phyloP scores from a whole-genome alignment of 164 flowering plant genomes.

The Buxus sempervirens region DNA sequence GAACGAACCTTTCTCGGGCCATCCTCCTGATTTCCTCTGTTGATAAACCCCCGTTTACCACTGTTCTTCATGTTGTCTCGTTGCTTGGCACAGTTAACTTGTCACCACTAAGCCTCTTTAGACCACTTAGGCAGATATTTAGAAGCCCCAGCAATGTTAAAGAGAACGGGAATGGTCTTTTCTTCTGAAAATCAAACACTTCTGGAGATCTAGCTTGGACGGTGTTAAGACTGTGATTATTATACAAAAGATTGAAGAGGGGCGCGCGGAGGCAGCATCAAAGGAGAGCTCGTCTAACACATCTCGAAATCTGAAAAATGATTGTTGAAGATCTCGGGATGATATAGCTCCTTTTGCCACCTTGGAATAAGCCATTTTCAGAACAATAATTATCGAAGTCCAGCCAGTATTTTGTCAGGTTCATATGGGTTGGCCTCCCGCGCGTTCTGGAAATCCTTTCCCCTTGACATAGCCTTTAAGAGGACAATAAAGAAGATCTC shows the following conservation, averaged over 20 bases:
- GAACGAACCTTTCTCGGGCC: conserved; percentile 44
- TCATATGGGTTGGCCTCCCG: too few relatives aligned
- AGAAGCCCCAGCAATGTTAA: conserved; percentile 34
- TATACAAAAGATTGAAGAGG: conserved; percentile 17
- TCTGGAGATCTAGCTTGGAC: conserved; percentile 11
- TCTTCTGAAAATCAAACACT: too few relatives aligned
- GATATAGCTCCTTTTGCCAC: conserved; percentile 9
- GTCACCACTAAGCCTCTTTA: conserved; percentile 21
- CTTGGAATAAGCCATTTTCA: conserved; percentile 22
- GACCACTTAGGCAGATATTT: conserved; percentile 19
- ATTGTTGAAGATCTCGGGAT: conserved; percentile 21
- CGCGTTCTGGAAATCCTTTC: conserved; percentile 11
- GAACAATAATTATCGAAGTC: conserved; percentile 14
- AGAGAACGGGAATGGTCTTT: conserved; percentile 9
- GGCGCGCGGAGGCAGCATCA: conserved; percentile 14
- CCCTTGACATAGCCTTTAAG: conserved; percentile 4
- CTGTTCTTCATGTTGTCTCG: conserved; percentile 1
- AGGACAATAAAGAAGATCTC: conserved; percentile 7
- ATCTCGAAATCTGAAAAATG: conserved; percentile 15
- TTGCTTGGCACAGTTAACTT: neutral
- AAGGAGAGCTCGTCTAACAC: conserved; percentile 22
- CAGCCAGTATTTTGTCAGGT: conserved; percentile 18
- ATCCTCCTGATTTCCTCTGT: conserved; percentile 40
- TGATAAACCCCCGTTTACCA: conserved; percentile 19
- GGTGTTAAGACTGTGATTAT: conserved; percentile 31